Evolutionary conservation across 1,139 yeast genomes (phyloP).

Genomic region (Sugiyamaella sp.): DNA sequence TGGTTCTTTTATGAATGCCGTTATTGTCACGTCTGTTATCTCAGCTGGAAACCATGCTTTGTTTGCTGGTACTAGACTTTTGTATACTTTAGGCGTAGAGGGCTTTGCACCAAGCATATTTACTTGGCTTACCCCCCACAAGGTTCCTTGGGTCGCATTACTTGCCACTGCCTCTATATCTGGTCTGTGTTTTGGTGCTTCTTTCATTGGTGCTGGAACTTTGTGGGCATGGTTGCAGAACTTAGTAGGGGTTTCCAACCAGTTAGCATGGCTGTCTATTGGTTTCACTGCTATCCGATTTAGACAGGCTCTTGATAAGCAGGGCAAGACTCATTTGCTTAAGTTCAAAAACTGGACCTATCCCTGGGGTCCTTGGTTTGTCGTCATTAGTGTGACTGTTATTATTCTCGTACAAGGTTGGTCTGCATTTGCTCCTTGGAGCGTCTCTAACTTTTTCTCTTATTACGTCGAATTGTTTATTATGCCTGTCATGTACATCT

Average conservation of each 20-base stretch:
- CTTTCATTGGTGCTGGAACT: slow-evolving; percentile 50
- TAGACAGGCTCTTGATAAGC: slow-evolving; percentile 48
- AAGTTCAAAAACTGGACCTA: slow-evolving; percentile 56
- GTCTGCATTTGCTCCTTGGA: slow-evolving; percentile 62
- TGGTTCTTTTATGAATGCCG: slow-evolving; percentile 56
- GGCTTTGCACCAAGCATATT: slow-evolving; percentile 55
- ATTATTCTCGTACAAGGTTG: slow-evolving; percentile 65
- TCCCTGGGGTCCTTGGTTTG: slow-evolving; percentile 65
- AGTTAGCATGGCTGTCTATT: slow-evolving; percentile 61
- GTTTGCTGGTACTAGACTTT: slow-evolving; percentile 53
- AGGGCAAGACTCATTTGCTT: slow-evolving; percentile 37
- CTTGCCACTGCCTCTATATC: slow-evolving; percentile 48
- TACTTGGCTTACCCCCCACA: slow-evolving; percentile 49
- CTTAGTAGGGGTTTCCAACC: slow-evolving; percentile 63
- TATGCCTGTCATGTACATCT: slow-evolving; percentile 53
- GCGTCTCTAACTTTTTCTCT: slow-evolving; percentile 55
- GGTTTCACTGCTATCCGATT: slow-evolving; percentile 49
- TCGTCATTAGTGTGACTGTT: slow-evolving; percentile 51
- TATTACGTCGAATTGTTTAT: slow-evolving; percentile 50
- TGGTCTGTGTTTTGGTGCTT: slow-evolving; percentile 68
- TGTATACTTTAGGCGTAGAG: slow-evolving; percentile 52
- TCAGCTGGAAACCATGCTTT: slow-evolving; percentile 58
- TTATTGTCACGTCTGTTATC: slow-evolving; percentile 52
- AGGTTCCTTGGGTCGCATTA: slow-evolving; percentile 53
- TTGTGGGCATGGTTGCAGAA: slow-evolving; percentile 70